Percentiles rank a stretch among this genome's conserved stretches.
Evolutionary conservation across 441 rosid genomes (phyloP).

Genomic region (Pelargonium fulgidum): DNA sequence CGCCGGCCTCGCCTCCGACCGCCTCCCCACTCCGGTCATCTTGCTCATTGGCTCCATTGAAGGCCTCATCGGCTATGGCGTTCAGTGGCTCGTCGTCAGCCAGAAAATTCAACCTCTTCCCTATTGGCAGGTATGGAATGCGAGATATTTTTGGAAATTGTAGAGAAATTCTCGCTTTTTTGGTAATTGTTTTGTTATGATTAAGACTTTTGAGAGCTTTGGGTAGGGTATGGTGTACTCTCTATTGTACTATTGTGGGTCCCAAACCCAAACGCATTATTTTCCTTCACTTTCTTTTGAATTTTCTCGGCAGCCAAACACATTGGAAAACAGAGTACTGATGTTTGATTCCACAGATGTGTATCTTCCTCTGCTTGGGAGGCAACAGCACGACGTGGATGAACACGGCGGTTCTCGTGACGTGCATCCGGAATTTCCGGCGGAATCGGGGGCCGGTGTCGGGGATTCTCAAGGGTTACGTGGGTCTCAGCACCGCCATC

Average conservation of each 20-base stretch:
- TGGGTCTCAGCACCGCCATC: conserved; percentile 75
- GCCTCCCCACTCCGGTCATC: conserved; percentile 46
- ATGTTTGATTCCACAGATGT: conserved; percentile 38
- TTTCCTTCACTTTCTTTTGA: too few relatives aligned
- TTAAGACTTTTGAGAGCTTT: neutral
- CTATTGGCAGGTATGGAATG: conserved; percentile 64
- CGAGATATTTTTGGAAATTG: neutral
- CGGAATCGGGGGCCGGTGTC: conserved; percentile 74
- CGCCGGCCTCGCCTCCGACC: conserved; percentile 80
- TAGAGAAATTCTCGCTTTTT: neutral
- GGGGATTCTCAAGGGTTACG: conserved; percentile 73
- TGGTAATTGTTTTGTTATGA: neutral
- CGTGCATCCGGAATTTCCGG: conserved; percentile 74
- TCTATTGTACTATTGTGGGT: neutral
- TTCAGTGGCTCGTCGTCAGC: conserved; percentile 80
- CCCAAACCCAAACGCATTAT: too few relatives aligned
- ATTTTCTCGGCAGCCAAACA: neutral
- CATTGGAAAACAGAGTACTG: neutral
- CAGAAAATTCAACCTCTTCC: conserved; percentile 45
- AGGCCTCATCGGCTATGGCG: conserved; percentile 71
- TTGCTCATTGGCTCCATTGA: conserved; percentile 66
- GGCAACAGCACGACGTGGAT: conserved; percentile 92
- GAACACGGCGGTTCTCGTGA: conserved; percentile 78
- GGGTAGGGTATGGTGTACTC: neutral
- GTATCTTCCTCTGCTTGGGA: conserved; percentile 68